Base-by-base conservation (phyloP, 768 basidiomycete genomes). In the Suillus subalutaceus region DNA sequence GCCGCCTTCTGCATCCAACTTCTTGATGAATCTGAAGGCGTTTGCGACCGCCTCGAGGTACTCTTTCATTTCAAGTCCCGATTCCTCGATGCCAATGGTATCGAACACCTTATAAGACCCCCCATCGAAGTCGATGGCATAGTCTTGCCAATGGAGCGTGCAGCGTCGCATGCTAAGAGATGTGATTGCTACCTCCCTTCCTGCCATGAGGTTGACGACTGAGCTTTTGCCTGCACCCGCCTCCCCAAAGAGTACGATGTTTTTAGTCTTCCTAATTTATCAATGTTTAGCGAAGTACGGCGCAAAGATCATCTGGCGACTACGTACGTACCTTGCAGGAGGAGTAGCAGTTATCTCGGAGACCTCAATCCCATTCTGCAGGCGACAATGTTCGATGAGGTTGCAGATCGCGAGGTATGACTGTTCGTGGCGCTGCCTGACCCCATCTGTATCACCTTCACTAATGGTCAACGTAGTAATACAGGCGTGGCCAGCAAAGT, bases 231-330 rank as follows among this genome's bases (percentile, higher is more conserved):
- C 67, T 30, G 65, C 53, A 20, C 80, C 79, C 0, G 74, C 75
- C 67, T 82, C 81, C 2, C 82, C 82, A 52, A 83, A 83, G 20
- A 83, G 50, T 20, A 83, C 65, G 41, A 82, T 68, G 12, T 48
- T 48, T 48, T 48, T 48, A 3, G 48, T 23, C 48, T 6, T 23
- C 12, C 48, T 48, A 10, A 13, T 13, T 23, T 48, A 23, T 48
- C 48, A 1, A n/a, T 10, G 44, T 46, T 46, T 4, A 46, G 20
- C 10, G 0, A n/a, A 23, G 12, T 48, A 23, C 5, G n/a, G n/a
- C n/a, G 1, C 20, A 23, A 23, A 6, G 46, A 2, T 10, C 48
- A 23, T n/a, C n/a, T 48, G 26, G 46, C 20, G 10, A 48, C 5
- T 0, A 46, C 4, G 20, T 48, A 23, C 48, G 12, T 23, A 23